phyloP scores from a whole-genome alignment of 2,329 filamentous ascomycete genomes.

The Apiospora sp. region DNA sequence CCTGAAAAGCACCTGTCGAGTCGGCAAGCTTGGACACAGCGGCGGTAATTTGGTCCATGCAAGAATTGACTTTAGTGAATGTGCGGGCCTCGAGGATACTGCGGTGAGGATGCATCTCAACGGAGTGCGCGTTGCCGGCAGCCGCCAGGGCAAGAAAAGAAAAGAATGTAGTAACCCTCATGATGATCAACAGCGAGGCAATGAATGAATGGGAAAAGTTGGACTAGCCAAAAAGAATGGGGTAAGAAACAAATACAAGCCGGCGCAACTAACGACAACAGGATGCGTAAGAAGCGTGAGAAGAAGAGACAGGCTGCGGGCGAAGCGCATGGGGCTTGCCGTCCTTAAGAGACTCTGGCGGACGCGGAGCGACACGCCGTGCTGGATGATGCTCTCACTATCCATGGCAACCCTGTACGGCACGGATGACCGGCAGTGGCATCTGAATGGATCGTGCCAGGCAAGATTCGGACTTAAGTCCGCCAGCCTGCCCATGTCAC shows the following conservation, averaged over 20 bases:
- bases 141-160: constrained; percentile 20
- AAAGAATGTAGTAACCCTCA: constrained; percentile 20
- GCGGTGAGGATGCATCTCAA: constrained; percentile 1
- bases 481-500: not conserved
- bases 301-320: not conserved
- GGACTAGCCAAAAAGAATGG: constrained; percentile 16
- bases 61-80: constrained; percentile 1
- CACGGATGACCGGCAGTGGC: not conserved
- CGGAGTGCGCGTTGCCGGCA: constrained; percentile 3
- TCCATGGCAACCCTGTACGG: not conserved
- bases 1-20: not conserved
- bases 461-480: not conserved
- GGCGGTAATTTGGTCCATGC: constrained; percentile 12
- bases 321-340: constrained; percentile 2
- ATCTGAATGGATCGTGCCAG: not conserved
- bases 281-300: constrained; percentile 11
- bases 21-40: constrained; percentile 17
- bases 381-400: not conserved
- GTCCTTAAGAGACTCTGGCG: not conserved
- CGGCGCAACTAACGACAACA: constrained; percentile 11
- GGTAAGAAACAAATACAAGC: constrained; percentile 12
- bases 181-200: constrained; percentile 20
- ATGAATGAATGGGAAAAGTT: constrained; percentile 19
- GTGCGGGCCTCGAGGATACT: not conserved
- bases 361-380: not conserved